Percentiles rank a stretch among this genome's conserved stretches.
Conservation (phyloP, 225 moss, liverwort and hornwort genomes). For the Marchantia paleacea region DNA sequence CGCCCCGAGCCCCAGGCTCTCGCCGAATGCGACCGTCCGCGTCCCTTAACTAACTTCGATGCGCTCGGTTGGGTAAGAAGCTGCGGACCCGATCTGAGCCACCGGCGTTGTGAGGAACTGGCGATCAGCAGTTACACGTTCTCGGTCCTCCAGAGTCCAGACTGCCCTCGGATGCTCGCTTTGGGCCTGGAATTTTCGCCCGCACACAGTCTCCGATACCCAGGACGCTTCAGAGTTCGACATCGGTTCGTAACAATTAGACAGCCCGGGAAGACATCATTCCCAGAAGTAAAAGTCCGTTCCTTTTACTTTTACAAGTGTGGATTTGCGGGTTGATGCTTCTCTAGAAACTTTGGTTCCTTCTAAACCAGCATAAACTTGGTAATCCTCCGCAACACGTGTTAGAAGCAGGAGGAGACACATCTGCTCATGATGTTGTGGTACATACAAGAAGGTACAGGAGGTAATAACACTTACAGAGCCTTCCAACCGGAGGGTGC, state of each 20-base stretch:
- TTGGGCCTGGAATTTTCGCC: not conserved
- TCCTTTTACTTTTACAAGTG: no score
- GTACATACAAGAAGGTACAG: slow-evolving; percentile 1
- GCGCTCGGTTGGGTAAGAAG: not conserved
- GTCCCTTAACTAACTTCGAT: slow-evolving; percentile 5
- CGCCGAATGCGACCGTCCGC: slow-evolving; percentile 1
- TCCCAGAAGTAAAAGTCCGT: not conserved
- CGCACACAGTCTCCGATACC: not conserved
- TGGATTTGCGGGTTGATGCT: not conserved
- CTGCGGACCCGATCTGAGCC: not conserved
- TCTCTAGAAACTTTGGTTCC: not conserved
- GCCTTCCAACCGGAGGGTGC: not conserved
- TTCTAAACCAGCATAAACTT: not conserved
- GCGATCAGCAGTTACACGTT: slow-evolving; percentile 4
- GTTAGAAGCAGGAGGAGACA: not conserved
- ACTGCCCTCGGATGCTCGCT: not conserved
- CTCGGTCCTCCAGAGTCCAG: no score
- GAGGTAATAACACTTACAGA: not conserved
- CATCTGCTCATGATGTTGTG: not conserved
- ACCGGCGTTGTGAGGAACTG: not conserved
- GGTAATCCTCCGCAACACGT: not conserved
- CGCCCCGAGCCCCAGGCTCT: not conserved
- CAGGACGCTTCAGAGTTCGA: no score
- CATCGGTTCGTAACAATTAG: not conserved
- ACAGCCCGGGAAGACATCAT: not conserved